Evolutionary conservation across 176 grass and related monocot species (phyloP), one percentile per base, ranked within the genome.

Genomic region (Rhynchospora pubera): DNA sequence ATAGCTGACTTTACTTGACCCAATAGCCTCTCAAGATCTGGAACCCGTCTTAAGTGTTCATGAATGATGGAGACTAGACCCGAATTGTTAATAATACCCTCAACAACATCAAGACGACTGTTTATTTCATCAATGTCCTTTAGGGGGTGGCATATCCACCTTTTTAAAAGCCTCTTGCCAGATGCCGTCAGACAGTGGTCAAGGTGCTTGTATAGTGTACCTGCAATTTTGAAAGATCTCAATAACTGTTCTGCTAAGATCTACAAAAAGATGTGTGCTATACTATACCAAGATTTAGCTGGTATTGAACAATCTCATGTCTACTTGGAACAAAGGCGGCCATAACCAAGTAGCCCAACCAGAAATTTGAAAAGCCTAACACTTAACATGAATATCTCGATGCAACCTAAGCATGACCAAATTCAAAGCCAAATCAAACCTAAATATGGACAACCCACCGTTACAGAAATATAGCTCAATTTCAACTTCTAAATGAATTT

Each of bases 91-190:
- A 91, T 85, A 57, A 97, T 91, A 18, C 87, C 95, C 44, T 94
- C 90, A 68, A 97, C 92, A 70, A 97, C 83, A 59, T 94, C 81
- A 0, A 97, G 90, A 84, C 92, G 91, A 48, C 46, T 83, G 48
- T 97, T 94, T 64, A 94, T 88, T 79, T 87, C 95, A 70, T 86
- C 69, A 50, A 88, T 82, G 80, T 94, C 89, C 51, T 89, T 97
- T 62, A 97, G 78, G 1, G 92, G 92, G 87, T 97, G 95, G 43
- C 91, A 97, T 61, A 94, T 91, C 95, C 95, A 97, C 64, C 85
- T 89, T 91, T 87, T 92, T 79, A 97, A 88, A 79, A 97, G 77
- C 81, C 95, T 81, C 83, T 94, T 94, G 72, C 95, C 90, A 79
- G 81, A 94, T 88, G 92, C 83, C 39, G 92, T 97, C 80, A 97